Evolutionary conservation across 345 rosid species (phyloP), one percentile per base, ranked within the genome.

Genomic region (Raphanus raphanistrum): DNA sequence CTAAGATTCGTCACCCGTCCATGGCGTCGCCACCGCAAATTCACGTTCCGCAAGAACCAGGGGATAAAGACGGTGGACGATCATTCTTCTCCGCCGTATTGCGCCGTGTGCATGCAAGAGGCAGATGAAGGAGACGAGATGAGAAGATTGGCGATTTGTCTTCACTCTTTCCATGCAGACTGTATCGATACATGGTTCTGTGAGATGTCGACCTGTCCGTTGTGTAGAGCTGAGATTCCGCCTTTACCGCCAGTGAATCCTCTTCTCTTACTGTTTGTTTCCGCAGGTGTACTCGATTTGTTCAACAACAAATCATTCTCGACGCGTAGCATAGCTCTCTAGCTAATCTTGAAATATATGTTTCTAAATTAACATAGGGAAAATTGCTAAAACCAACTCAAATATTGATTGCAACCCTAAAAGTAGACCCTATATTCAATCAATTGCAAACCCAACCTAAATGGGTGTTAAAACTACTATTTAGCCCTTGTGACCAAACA

Each of bases 111-210:
- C 66, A 71, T 76, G 9, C 48, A 72, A 28, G 84, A 80, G 28
- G 80, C 68, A 0, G 75, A 57, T 67, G 83, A 85, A 21, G 86
- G 84, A 8, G 85, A 82, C 45, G 73, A 68, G 63, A 70, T 79
- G 38, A 76, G 83, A 55, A 55, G 45, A 62, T 59, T 87, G 76
- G 74, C 74, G 6, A 68, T 63, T 48, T 85, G 87, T 63, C 66
- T 71, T 13, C 90, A 85, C 77, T 82, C 83, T 76, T 87, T 85
- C 83, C 90, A 82, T 35, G 82, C 63, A 0, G 83, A 75, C 2
- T 87, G 87, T 62, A 85, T 87, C 15, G 86, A 81, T 8, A 28
- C 33, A 1, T 84, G 90, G 88, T 73, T 87, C 2, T 1, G 43
- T 13, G 38, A 28, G 28, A 79, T 59, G 5, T 27, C 74, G 13